Evolutionary conservation across 192 early-diverging fungal species (phyloP), one percentile per base, ranked within the genome.

Genomic region (Coemansia sp.): DNA sequence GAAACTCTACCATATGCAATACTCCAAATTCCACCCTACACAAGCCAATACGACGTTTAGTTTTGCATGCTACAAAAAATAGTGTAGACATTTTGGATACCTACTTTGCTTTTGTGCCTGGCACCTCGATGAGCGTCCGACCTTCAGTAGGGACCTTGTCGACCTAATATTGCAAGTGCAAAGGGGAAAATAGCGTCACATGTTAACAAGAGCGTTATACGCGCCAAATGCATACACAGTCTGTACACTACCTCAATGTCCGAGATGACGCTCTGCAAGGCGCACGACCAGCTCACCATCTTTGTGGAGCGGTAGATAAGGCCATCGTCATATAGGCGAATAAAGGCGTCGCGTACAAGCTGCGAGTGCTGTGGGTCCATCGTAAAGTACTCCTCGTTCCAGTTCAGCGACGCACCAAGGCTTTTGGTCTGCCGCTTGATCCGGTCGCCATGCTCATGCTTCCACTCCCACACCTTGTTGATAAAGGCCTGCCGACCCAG

Each of bases 281-380:
- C 89, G 53, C 94, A 95, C 74, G 93, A 95, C 96, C 97, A 99
- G 77, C 97, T 97, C 58, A 99, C 95, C 42, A 99, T 86, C 29
- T 91, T 86, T 8, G 95, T 97, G 29, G 89, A 92, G 38, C 97
- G 87, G 81, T 98, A 99, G 36, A 99, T 87, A 39, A 94, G 82
- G 2, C 94, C 94, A 56, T 95, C 92, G 29, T 94, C 86, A 71
- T 91, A 95, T 32, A 99, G 74, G 41, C 86, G 81, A 19, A 98
- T 91, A 72, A 99, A 99, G 0, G 96, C 94, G 66, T 95, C 92
- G 46, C 86, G 85, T n/a, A 98, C 97, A 0, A 93, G 90, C 51
- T 86, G 68, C 40, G 85, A 86, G 31, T 90, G 76, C 39, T 70
- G 79, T 7, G 91, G 81, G 50, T 99, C 97, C 92, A 99, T 89